Evolutionary conservation across 1,284 basidiomycete species (phyloP), one percentile per base, ranked within the genome.

Genomic region (Pseudozyma hubeiensis): DNA sequence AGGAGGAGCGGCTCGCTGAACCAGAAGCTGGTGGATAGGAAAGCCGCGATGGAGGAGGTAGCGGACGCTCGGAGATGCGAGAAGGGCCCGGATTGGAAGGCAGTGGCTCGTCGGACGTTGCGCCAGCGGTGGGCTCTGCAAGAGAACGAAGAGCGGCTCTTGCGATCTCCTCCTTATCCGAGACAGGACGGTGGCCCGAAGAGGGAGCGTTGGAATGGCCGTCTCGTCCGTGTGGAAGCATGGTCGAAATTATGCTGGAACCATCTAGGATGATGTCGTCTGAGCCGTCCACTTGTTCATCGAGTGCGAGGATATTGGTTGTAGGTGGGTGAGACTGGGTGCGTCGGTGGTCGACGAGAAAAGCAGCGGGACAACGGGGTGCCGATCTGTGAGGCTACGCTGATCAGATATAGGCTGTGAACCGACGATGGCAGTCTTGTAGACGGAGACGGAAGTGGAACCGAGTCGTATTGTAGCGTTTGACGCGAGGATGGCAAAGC

Each of bases 91-190:
- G 3, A 43, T 53, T 29, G 48, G 60, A 33, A 57, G 56, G 10
- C 33, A 44, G 40, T 24, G 52, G 17, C 7, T 63, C 47, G 35
- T 7, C 33, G 9, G 48, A 29, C 11, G 61, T 53, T 6, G 61
- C 47, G 50, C 34, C 41, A 9, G 16, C 7, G 19, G 35, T 51
- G 19, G 60, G 64, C 0, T 17, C 57, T 9, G 71, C 61, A 5
- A 74, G 59, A 0, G 71, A 74, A 3, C 71, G 65, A 6, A 74
- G 55, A n/a, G 65, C 71, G 6, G 71, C 71, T 24, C 71, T 52
- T 0, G 71, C 71, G 11, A 74, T 55, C 45, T 74, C 65, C 39
- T 68, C 65, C 41, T 74, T 74, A 44, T 68, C 58, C 33, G 65
- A 62, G 45, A 55, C 39, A 16, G 71, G 43, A 24, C 47, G 47